Evolutionary conservation across 2,329 filamentous ascomycete genomes (phyloP).

Genomic region (Hirsutella thompsonii): DNA sequence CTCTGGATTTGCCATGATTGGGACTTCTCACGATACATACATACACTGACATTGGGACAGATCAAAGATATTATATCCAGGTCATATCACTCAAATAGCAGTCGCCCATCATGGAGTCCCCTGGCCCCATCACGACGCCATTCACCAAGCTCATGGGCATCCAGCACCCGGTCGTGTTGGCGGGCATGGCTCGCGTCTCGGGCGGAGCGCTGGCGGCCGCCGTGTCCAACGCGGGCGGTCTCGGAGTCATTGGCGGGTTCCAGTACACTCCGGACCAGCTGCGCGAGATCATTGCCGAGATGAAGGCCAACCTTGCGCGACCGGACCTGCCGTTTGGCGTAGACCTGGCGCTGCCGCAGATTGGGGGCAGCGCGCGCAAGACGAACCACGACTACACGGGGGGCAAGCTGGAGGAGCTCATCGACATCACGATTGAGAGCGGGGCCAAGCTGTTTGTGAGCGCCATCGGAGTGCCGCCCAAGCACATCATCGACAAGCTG

Average conservation of each 20-base stretch:
- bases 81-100: too few relatives aligned
- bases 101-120: conserved; percentile 21
- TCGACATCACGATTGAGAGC: conserved; percentile 74
- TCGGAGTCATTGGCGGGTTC: conserved; percentile 62
- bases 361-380: conserved; percentile 70
- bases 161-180: conserved; percentile 78
- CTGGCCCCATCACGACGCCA: conserved; percentile 55
- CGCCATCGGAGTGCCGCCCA: conserved; percentile 78
- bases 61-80: too few relatives aligned
- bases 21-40: too few relatives aligned
- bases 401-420: conserved; percentile 75
- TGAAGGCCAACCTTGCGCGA: conserved; percentile 59
- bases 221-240: conserved; percentile 77
- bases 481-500: conserved; percentile 57
- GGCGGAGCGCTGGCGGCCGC: conserved; percentile 69
- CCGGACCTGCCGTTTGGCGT: conserved; percentile 75
- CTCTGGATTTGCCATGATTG: too few relatives aligned
- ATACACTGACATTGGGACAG: too few relatives aligned
- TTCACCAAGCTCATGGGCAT: conserved; percentile 71
- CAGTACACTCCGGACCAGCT: conserved; percentile 64
- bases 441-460: conserved; percentile 78
- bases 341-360: conserved; percentile 80
- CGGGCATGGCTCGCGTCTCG: conserved; percentile 84
- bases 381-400: conserved; percentile 96
- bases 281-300: conserved; percentile 68